Conservation (phyloP, 495 filamentous ascomycete species). For the Rhypophila decipiens region DNA sequence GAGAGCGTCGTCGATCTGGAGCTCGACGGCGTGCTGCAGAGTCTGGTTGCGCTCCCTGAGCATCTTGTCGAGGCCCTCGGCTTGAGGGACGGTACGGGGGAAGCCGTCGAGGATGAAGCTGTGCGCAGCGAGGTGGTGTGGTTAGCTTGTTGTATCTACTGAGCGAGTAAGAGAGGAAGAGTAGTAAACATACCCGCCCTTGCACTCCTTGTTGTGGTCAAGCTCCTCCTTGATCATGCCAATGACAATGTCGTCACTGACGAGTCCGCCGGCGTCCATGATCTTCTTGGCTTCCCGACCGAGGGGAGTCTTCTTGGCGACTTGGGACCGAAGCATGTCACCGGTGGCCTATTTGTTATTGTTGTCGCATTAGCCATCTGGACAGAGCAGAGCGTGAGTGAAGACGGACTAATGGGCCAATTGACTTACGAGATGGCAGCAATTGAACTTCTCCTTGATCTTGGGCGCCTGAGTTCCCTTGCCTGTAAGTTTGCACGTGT, state of each 20-base stretch:
- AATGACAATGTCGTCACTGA: constrained; percentile 98
- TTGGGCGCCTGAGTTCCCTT: constrained; percentile 98
- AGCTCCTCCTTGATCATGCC: constrained; percentile 98
- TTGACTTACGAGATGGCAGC: constrained; percentile 83
- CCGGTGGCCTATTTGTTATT: constrained; percentile 80
- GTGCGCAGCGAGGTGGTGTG: constrained; percentile 2
- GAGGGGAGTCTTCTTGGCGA: constrained; percentile 93
- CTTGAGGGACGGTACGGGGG: constrained; percentile 92
- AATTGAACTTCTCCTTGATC: constrained; percentile 95
- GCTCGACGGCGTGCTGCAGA: constrained; percentile 88
- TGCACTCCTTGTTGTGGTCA: constrained; percentile 88
- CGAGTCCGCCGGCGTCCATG: constrained; percentile 96
- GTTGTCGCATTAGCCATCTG: neutral
- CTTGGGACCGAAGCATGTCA: constrained; percentile 98
- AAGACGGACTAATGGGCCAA: constrained; percentile 10
- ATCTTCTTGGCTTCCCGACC: constrained; percentile 99
- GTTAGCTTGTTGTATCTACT: neutral
- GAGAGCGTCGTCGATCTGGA: constrained; percentile 91
- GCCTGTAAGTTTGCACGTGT: constrained; percentile 48
- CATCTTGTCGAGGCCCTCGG: constrained; percentile 91
- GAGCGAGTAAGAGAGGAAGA: neutral
- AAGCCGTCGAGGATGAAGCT: constrained; percentile 99
- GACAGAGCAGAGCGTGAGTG: neutral
- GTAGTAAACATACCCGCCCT: constrained; percentile 69
- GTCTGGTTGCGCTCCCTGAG: constrained; percentile 63